A percentile compares a stretch with the other conserved stretches of the same genome.
phyloP scores from a whole-genome alignment of 2,329 filamentous ascomycete genomes.

The Catunica adiposa region DNA sequence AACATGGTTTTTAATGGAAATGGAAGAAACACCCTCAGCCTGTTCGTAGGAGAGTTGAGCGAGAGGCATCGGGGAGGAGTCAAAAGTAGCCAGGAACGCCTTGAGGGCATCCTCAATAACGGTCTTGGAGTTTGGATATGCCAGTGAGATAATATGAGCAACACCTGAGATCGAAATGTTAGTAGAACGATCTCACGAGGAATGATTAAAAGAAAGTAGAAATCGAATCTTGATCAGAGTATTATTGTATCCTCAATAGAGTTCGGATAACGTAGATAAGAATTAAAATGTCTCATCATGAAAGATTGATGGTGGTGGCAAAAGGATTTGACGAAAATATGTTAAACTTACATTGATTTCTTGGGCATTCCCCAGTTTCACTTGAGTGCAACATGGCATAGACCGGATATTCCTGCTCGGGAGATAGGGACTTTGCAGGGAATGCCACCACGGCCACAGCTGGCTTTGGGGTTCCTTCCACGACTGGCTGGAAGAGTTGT shows the following conservation, averaged over 20 bases:
- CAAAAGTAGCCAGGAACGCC: conserved; percentile 22
- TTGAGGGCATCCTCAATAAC: conserved; percentile 26
- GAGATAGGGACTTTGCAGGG: conserved; percentile 33
- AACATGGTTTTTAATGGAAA: conserved; percentile 25
- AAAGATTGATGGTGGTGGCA: conserved; percentile 26
- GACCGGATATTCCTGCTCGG: conserved; percentile 29
- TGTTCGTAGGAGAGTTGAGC: conserved; percentile 43
- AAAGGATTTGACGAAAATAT: conserved; percentile 14
- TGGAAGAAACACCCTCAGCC: conserved; percentile 19
- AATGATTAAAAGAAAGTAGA: conserved; percentile 15
- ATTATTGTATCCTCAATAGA: conserved; percentile 68
- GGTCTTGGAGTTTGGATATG: conserved; percentile 21
- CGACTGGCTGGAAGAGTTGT: conserved; percentile 49
- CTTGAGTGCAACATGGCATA: conserved; percentile 61
- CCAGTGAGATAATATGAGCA: conserved; percentile 27
- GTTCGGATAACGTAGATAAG: conserved; percentile 99
- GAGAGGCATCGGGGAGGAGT: conserved; percentile 22
- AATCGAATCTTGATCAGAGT: conserved; percentile 50
- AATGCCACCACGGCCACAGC: conserved; percentile 57
- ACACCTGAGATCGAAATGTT: conserved; percentile 18
- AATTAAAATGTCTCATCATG: conserved; percentile 79
- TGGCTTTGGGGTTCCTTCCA: conserved; percentile 61
- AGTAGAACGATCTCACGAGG: conserved; percentile 18
- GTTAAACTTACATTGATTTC: conserved; percentile 66
- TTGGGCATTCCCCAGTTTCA: conserved; percentile 82